Conservation (phyloP, 1,284 basidiomycete species). For the Tilletia setariae region DNA sequence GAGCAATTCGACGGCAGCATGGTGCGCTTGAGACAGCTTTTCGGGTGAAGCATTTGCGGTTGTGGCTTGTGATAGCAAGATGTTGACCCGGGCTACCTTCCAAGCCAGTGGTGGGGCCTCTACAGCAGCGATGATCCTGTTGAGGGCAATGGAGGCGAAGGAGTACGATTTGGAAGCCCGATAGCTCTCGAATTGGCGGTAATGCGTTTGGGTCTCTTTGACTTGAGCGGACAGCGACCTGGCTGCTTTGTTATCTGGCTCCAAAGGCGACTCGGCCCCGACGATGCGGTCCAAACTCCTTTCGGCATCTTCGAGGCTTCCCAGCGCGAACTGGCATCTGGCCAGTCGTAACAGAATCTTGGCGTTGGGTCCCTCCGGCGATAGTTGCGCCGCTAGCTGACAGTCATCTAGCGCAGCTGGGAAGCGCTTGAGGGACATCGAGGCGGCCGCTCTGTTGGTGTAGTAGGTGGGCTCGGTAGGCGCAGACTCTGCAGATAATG, state of each 20-base stretch:
- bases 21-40: constrained; percentile 40
- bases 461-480: constrained; percentile 70
- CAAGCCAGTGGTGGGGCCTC: constrained; percentile 36
- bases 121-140: constrained; percentile 38
- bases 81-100: constrained; percentile 32
- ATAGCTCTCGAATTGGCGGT: constrained; percentile 65
- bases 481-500: constrained; percentile 61
- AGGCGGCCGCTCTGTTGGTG: constrained; percentile 79
- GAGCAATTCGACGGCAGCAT: constrained; percentile 66
- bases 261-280: neutral
- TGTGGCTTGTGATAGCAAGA: constrained; percentile 31
- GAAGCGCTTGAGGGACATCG: constrained; percentile 76
- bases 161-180: constrained; percentile 62
- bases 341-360: constrained; percentile 45
- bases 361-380: constrained; percentile 51
- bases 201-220: constrained; percentile 31
- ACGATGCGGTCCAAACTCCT: constrained; percentile 3
- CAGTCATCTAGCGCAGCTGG: constrained; percentile 72
- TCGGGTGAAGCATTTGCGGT: constrained; percentile 14
- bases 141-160: constrained; percentile 40
- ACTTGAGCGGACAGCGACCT: constrained; percentile 28
- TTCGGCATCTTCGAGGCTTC: constrained; percentile 27
- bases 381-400: constrained; percentile 68
- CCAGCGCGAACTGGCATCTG: constrained; percentile 45
- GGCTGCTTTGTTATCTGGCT: constrained; percentile 5